Evolutionary conservation across 179 eudicot genomes (phyloP).

Genomic region (Heliamphora pulchella): DNA sequence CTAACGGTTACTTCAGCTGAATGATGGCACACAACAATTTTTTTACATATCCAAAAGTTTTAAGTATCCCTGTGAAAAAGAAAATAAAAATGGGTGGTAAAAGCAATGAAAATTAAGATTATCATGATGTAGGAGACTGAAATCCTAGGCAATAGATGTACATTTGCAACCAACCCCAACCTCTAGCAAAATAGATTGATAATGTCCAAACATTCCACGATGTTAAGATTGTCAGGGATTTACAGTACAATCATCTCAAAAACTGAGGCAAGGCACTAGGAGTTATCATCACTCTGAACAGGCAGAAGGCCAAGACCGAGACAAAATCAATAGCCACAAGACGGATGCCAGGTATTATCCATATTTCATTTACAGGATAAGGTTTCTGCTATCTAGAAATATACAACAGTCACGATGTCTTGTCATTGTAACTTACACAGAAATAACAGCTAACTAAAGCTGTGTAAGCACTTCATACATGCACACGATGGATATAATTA

Average conservation of each 20-base stretch:
- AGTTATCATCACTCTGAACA: neutral
- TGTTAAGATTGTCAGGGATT: neutral
- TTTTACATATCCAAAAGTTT: neutral
- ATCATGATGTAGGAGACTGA: neutral
- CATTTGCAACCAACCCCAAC: neutral
- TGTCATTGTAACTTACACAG: conserved; percentile 1
- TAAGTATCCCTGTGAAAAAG: neutral
- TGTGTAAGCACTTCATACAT: neutral
- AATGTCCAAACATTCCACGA: neutral
- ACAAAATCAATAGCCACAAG: neutral
- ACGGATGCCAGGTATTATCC: neutral
- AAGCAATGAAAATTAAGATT: neutral
- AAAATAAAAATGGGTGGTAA: conserved; percentile 2
- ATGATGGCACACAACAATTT: neutral
- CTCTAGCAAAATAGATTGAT: neutral
- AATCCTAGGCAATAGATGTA: neutral
- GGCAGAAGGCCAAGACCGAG: neutral
- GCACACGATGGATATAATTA: no score
- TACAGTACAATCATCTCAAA: neutral
- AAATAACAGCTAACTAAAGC: neutral
- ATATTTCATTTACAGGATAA: neutral
- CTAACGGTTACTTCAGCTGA: neutral
- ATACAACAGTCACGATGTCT: neutral
- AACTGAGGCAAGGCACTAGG: neutral
- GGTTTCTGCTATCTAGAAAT: neutral